Conservation (phyloP, 768 basidiomycete species). For the Suillus alpinus region DNA sequence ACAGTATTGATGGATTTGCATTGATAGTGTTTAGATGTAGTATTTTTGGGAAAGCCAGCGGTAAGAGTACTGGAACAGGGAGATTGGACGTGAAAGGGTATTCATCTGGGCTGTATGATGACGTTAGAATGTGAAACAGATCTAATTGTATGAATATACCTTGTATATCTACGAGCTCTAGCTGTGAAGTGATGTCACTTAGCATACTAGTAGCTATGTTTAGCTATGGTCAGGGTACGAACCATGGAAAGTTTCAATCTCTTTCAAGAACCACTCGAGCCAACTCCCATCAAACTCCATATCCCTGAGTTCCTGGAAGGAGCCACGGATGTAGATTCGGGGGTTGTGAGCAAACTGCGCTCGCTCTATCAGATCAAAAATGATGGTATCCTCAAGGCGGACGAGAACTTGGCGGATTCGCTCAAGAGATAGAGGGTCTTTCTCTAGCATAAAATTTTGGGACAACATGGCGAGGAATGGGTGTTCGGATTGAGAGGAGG, state of each 20-base stretch:
- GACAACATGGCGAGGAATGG: constrained; percentile 42
- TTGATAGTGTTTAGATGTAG: constrained; percentile 81
- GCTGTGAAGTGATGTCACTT: constrained; percentile 45
- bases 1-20: constrained; percentile 80
- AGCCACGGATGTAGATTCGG: constrained; percentile 78
- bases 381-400: constrained; percentile 97
- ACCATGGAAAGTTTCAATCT: constrained; percentile 96
- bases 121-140: background rate
- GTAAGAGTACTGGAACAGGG: constrained; percentile 76
- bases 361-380: constrained; percentile 94
- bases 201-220: constrained; percentile 4
- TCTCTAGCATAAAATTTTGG: constrained; percentile 64
- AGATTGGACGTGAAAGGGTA: constrained; percentile 88
- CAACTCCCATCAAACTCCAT: constrained; percentile 82
- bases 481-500: constrained; percentile 7
- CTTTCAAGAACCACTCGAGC: constrained; percentile 97
- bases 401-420: constrained; percentile 83
- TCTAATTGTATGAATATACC: constrained; percentile 41
- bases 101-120: constrained; percentile 83
- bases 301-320: constrained; percentile 73
- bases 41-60: constrained; percentile 70
- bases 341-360: constrained; percentile 96
- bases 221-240: constrained; percentile 29
- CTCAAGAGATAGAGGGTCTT: constrained; percentile 83
- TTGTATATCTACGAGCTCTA: constrained; percentile 92